Base-by-base conservation (phyloP, 1,284 basidiomycete genomes). In the Phellinidium pouzarii region DNA sequence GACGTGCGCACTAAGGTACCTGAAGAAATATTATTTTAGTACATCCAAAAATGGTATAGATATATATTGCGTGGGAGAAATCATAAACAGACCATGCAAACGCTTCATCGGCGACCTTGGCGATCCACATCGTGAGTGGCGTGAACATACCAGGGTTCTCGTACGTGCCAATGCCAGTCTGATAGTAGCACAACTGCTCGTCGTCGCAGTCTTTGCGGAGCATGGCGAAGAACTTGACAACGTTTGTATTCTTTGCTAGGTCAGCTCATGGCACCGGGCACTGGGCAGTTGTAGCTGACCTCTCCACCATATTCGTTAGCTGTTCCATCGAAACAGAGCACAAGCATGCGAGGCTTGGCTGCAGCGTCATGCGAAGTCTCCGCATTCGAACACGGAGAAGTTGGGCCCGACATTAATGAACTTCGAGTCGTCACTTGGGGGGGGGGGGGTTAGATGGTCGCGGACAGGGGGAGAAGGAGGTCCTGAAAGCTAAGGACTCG, bases 261-360 rank as follows among this genome's bases (percentile, higher is more conserved):
- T 23, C 20, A 20, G 25, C 22, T 40, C 12, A 43, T 19, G 9
- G 26, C 3, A 14, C 5, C 43, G 34, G 17, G n/a, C 14, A 38
- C 6, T 22, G 20, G n/a, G 20, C 20, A 26, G 17, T 20, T 36
- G 23, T 9, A n/a, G n/a, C 69, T 45, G 54, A 72, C 74, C 25
- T 41, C 58, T 6, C 56, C 54, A 52, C 70, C 67, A 58, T 77
- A 85, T 59, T 79, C 66, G 48, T 69, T 69, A 1, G 70, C 62
- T 0, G 82, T 85, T 6, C 82, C 83, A 58, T 84, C 82, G 60
- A 85, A 85, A 60, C 79, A 83, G 25, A 84, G 67, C 23, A 84
- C 66, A 19, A 83, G 67, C 3, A 71, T 74, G 29, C 78, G 72
- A 22, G 70, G 61, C 44, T 43, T 51, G 22, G n/a, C n/a, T n/a